Evolutionary conservation across 345 rosid genomes (phyloP).

Genomic region (Dipteronia dyeriana): DNA sequence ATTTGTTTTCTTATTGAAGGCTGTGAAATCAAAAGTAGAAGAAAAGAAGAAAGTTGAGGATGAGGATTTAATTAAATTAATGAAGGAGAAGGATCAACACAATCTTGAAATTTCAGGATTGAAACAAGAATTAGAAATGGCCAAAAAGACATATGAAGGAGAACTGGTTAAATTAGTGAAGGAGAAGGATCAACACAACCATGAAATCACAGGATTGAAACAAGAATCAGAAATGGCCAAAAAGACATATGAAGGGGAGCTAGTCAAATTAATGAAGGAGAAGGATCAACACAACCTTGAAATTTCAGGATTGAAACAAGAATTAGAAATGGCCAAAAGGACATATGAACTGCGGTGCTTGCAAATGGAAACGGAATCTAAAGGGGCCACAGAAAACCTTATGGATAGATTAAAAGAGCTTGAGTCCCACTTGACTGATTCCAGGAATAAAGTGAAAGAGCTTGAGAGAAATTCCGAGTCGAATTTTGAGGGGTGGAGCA

Average conservation of each 20-base stretch:
- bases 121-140: conserved; percentile 1
- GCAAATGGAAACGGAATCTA: conserved; percentile 61
- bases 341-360: conserved; percentile 46
- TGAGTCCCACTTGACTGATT: conserved; percentile 37
- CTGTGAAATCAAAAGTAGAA: conserved; percentile 46
- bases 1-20: conserved; percentile 30
- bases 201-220: conserved; percentile 29
- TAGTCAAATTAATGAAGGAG: conserved; percentile 34
- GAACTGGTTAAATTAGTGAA: conserved; percentile 30
- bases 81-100: conserved; percentile 35
- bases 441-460: conserved; percentile 38
- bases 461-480: conserved; percentile 51
- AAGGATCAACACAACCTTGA: conserved; percentile 39
- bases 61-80: conserved; percentile 37
- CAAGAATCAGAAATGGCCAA: conserved; percentile 31
- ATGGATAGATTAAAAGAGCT: conserved; percentile 55
- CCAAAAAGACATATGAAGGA: conserved; percentile 44
- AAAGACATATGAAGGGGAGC: background rate
- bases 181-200: conserved; percentile 37
- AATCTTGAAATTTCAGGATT: conserved; percentile 20
- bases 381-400: conserved; percentile 42
- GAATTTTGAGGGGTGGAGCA: conserved; percentile 46
- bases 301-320: conserved; percentile 40
- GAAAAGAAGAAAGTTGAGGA: conserved; percentile 47
- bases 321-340: conserved; percentile 49